Percentiles rank a stretch among this genome's conserved stretches.
Evolutionary conservation across 2,329 filamentous ascomycete genomes (phyloP).

Genomic region (Ceratocystis papillata): DNA sequence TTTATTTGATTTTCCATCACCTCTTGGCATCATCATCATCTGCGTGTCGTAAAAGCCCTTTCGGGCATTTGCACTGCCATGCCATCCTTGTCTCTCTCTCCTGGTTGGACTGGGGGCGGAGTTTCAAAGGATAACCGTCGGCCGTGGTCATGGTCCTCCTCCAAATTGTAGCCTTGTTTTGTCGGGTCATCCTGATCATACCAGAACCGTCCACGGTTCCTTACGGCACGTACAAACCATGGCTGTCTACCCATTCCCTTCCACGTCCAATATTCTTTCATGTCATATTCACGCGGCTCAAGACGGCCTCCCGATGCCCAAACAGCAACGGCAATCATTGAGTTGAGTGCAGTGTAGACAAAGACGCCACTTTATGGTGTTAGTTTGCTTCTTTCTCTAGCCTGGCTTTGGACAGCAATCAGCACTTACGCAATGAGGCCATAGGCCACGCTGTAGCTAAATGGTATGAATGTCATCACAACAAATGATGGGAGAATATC

Average conservation of each 20-base stretch:
- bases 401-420: not conserved
- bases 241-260: constrained; percentile 39
- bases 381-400: not conserved
- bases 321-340: constrained; percentile 38
- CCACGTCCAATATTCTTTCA: constrained; percentile 48
- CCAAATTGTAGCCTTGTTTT: constrained; percentile 24
- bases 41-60: constrained; percentile 19
- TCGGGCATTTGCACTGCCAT: constrained; percentile 21
- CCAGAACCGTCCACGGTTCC: constrained; percentile 21
- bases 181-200: constrained; percentile 21
- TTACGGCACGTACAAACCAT: constrained; percentile 37
- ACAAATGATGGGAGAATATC: constrained; percentile 67
- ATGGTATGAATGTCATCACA: constrained; percentile 64
- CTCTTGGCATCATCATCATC: constrained; percentile 2
- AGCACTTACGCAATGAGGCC: constrained; percentile 56
- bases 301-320: constrained; percentile 35
- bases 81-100: constrained; percentile 22
- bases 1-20: not conserved
- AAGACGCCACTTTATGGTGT: constrained; percentile 39
- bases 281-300: constrained; percentile 42
- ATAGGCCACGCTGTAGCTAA: constrained; percentile 69
- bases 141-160: constrained; percentile 15
- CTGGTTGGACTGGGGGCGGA: constrained; percentile 16
- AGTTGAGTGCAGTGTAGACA: constrained; percentile 42
- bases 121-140: constrained; percentile 24